Evolutionary conservation across 352 stramenopile species (phyloP).

Genomic region (Phytophthora cactorum): DNA sequence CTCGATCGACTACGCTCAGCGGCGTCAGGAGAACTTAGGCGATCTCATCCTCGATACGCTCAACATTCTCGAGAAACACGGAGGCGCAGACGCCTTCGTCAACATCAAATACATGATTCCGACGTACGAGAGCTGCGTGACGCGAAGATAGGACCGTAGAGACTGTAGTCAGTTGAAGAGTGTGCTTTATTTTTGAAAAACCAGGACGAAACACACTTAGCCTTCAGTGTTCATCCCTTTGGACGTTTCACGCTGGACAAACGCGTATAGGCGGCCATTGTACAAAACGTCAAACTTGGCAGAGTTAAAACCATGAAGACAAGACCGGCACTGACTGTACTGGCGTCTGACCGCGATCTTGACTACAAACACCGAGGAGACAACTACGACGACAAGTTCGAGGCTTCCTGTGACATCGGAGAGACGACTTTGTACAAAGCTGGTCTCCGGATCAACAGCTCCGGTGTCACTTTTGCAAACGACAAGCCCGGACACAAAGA

Average conservation of each 20-base stretch:
- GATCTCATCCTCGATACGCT: constrained; percentile 92
- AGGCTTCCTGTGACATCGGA: constrained; percentile 75
- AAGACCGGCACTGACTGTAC: constrained; percentile 24
- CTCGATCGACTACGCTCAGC: constrained; percentile 93
- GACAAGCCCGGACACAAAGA: constrained; percentile 22
- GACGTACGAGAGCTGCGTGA: constrained; percentile 93
- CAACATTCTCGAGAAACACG: constrained; percentile 86
- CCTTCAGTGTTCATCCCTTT: constrained; percentile 3
- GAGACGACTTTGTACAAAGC: constrained; percentile 78
- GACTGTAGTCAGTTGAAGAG: background rate
- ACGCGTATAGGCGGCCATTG: background rate
- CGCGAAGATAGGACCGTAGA: constrained; percentile 16
- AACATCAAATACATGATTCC: constrained; percentile 98
- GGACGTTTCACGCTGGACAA: background rate
- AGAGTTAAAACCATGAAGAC: constrained; percentile 18
- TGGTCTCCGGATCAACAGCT: constrained; percentile 66
- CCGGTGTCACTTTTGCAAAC: constrained; percentile 59
- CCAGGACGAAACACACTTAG: constrained; percentile 25
- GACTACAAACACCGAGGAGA: constrained; percentile 19
- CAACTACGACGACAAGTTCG: constrained; percentile 51
- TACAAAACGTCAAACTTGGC: constrained; percentile 4
- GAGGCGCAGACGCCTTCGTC: constrained; percentile 89
- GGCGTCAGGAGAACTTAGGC: constrained; percentile 88
- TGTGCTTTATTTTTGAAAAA: constrained; percentile 26
- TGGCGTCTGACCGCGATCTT: constrained; percentile 20